A percentile compares a stretch with the other conserved stretches of the same genome.
Evolutionary conservation across 2,329 filamentous ascomycete species (phyloP).

Genomic region (Aspergillus oerlinghausenensis): DNA sequence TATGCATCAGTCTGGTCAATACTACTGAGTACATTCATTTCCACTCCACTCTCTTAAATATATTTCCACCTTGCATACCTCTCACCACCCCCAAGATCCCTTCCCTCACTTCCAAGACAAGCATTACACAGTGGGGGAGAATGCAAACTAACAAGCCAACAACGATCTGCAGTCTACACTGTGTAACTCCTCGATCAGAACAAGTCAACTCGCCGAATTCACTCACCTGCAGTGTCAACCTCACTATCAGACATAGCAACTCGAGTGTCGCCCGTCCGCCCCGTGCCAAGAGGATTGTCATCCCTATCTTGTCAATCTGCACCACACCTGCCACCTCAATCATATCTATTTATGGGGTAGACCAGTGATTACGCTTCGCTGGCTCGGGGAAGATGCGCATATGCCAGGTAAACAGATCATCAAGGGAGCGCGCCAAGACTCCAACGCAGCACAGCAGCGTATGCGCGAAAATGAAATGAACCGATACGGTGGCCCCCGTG

Average conservation of each 20-base stretch:
- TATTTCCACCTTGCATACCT: neutral
- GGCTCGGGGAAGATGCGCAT: too few species aligned
- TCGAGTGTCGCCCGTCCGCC: too few species aligned
- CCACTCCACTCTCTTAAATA: neutral
- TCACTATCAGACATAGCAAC: neutral
- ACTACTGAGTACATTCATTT: neutral
- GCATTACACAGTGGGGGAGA: neutral
- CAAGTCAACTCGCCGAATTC: neutral
- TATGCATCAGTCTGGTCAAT: neutral
- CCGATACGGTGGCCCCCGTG: neutral
- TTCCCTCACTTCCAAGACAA: neutral
- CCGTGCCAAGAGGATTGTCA: neutral
- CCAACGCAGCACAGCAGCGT: neutral
- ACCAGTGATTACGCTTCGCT: neutral
- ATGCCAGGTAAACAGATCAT: too few species aligned
- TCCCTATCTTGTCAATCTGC: too few species aligned
- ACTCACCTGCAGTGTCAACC: neutral
- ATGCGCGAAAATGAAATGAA: neutral
- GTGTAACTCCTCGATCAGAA: neutral
- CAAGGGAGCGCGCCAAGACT: neutral
- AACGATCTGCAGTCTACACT: neutral
- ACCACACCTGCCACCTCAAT: neutral
- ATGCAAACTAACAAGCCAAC: neutral
- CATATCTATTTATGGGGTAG: neutral
- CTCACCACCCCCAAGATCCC: neutral